Evolutionary conservation across 2,329 filamentous ascomycete species (phyloP).

Genomic region (Coniochaeta hoffmannii): DNA sequence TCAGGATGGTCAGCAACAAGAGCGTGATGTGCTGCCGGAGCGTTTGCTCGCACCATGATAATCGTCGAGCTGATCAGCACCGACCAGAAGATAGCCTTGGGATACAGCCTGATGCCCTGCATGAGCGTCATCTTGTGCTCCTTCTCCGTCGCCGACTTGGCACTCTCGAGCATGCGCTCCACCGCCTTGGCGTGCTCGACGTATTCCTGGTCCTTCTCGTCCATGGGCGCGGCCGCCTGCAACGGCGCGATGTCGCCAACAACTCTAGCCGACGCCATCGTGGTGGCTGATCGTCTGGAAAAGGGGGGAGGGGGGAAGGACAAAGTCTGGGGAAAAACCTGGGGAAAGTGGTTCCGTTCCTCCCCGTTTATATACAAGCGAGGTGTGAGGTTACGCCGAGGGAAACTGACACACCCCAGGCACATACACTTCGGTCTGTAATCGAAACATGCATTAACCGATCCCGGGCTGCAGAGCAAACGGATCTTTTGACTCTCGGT

Average conservation of each 20-base stretch:
- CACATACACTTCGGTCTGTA: not conserved
- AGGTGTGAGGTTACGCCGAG: not conserved
- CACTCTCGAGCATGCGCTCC: conserved; percentile 33
- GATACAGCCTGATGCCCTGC: conserved; percentile 75
- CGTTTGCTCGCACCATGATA: conserved; percentile 47
- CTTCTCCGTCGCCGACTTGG: conserved; percentile 46
- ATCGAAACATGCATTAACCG: conserved; percentile 1
- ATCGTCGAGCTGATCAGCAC: conserved; percentile 85
- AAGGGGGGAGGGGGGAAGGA: no score
- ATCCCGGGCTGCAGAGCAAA: not conserved
- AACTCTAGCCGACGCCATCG: conserved; percentile 1
- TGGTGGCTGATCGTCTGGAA: not conserved
- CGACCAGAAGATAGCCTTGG: conserved; percentile 79
- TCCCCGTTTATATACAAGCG: not conserved
- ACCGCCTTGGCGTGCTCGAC: conserved; percentile 15
- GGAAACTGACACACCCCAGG: not conserved
- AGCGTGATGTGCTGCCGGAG: not conserved
- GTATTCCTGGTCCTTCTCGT: conserved; percentile 8
- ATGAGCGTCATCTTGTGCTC: conserved; percentile 64
- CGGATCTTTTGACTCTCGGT: not conserved
- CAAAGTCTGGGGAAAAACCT: conserved; percentile 1
- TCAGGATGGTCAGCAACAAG: not conserved
- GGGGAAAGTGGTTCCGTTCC: not conserved
- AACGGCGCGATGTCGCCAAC: not conserved
- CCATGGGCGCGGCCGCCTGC: not conserved